Percentiles rank a stretch among this genome's conserved stretches.
phyloP scores from a whole-genome alignment of 2,329 filamentous ascomycete genomes.

The Colletotrichum sp. region DNA sequence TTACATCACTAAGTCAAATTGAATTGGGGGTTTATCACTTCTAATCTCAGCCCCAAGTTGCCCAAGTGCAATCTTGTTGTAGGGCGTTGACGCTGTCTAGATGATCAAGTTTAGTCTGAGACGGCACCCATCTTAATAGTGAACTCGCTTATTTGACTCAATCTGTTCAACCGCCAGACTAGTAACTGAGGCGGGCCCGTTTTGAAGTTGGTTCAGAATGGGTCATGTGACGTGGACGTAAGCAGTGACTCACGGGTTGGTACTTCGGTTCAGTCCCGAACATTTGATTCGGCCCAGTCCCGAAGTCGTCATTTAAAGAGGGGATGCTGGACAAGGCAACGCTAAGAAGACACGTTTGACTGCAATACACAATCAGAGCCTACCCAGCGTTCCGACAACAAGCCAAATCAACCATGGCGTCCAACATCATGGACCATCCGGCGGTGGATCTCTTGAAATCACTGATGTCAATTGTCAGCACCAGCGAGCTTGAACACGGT shows the following conservation, averaged over 20 bases:
- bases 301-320: background rate
- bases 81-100: background rate
- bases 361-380: fast-evolving
- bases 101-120: background rate
- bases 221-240: background rate
- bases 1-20: background rate
- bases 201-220: background rate
- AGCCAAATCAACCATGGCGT: background rate
- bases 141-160: background rate
- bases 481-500: constrained; percentile 38
- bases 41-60: background rate
- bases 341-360: background rate
- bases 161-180: background rate
- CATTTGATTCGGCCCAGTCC: background rate
- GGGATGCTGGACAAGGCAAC: background rate
- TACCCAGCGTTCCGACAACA: background rate
- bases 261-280: background rate
- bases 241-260: background rate
- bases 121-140: background rate
- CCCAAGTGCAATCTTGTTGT: background rate
- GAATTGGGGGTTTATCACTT: background rate
- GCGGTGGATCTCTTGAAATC: constrained; percentile 32
- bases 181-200: background rate
- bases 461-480: constrained; percentile 39
- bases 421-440: constrained; percentile 17